Base-by-base conservation (phyloP, 2,329 filamentous ascomycete species). In the Epichloe uncinata region DNA sequence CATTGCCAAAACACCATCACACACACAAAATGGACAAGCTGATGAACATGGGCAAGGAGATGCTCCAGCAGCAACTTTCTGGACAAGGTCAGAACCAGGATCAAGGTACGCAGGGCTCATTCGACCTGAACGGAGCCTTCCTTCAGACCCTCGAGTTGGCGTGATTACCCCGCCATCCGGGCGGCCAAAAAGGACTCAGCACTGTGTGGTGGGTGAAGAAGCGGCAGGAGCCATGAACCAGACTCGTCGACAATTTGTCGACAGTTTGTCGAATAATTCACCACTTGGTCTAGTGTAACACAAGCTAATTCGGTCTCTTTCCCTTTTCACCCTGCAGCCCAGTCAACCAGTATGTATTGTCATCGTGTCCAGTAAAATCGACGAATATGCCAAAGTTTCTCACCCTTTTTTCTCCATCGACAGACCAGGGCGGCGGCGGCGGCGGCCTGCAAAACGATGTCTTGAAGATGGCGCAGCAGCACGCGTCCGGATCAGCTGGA, bases 401-500 rank as follows among this genome's bases (percentile, higher is more conserved):
- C 22, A 26, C 41, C 37, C 3, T 38, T 18, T 16, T n/a, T 16
- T 11, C n/a, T 18, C 16, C 37, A 8, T n/a, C 20, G 16, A 18
- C 16, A 44, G 33, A 49, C 26, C 16, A 42, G 15, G 16, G 65
- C 7, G 63, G 42, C 57, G 59, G 34, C 35, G 12, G 63, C 36
- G 63, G 64, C 36, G 65, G 64, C 45, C 62, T 68, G 50, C 54
- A 65, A 50, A 68, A 73, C 57, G 69, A 76, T 50, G 73, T 77
- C 58, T 65, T 75, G 53, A 62, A 65, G 36, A 66, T 67, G 18
- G 73, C 74, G 5, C 70, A 73, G 50, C 64, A 73, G 49, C 67
- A 73, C 45, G 77, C 76, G 16, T 65, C 66, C 54, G 63, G 67
- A 34, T 66, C 69, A 49, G 70, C 73, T 20, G 73, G 74, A 50